phyloP scores from a whole-genome alignment of 345 rosid species.

The Clarkia xantiana region DNA sequence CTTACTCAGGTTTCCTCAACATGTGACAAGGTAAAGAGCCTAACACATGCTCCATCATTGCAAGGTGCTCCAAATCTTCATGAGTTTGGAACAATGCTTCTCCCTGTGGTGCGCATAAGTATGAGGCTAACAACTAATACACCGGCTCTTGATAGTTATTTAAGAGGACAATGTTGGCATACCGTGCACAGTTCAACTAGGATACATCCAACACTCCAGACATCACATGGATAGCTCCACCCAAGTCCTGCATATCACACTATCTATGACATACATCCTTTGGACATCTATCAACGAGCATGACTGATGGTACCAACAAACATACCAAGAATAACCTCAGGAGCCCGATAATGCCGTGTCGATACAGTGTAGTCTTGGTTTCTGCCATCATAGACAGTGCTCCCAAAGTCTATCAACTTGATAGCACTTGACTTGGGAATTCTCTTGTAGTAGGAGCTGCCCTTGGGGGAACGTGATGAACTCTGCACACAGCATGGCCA shows the following conservation, averaged over 20 bases:
- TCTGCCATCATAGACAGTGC: slow-evolving; percentile 70
- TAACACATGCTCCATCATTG: slow-evolving; percentile 86
- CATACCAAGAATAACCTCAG: slow-evolving; percentile 77
- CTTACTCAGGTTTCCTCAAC: slow-evolving; percentile 71
- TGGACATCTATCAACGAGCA: not conserved
- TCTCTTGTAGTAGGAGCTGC: slow-evolving; percentile 40
- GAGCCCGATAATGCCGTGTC: slow-evolving; percentile 81
- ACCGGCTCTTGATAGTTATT: not conserved
- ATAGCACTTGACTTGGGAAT: slow-evolving; percentile 81
- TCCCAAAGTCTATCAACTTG: slow-evolving; percentile 86
- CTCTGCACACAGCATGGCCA: slow-evolving; percentile 23
- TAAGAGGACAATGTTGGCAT: slow-evolving; percentile 6
- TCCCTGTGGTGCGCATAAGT: too few relatives aligned
- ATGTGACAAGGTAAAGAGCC: slow-evolving; percentile 61
- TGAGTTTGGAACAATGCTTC: slow-evolving; percentile 92
- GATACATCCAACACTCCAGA: slow-evolving; percentile 91
- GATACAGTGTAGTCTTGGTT: slow-evolving; percentile 74
- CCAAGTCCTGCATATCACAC: slow-evolving; percentile 46
- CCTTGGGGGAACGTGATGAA: slow-evolving; percentile 35
- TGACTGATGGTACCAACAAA: not conserved
- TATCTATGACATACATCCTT: not conserved
- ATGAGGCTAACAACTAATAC: too few relatives aligned
- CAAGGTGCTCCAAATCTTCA: slow-evolving; percentile 83
- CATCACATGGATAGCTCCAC: slow-evolving; percentile 83
- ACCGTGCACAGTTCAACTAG: slow-evolving; percentile 80